A percentile compares a stretch with the other conserved stretches of the same genome.
phyloP scores from a whole-genome alignment of 768 basidiomycete genomes.

The Rhodocollybia butyracea region DNA sequence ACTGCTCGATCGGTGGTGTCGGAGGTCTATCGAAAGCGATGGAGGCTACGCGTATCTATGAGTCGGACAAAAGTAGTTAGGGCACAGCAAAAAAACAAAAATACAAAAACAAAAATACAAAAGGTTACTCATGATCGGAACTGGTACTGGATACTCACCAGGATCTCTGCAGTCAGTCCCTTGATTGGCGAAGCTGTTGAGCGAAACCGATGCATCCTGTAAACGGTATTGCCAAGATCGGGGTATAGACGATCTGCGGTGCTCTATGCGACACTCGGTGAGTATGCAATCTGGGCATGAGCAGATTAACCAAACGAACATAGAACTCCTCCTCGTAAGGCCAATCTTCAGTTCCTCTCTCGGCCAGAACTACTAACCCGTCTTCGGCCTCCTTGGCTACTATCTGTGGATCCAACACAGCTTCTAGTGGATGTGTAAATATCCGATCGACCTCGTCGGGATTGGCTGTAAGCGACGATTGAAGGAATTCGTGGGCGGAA shows the following conservation, averaged over 20 bases:
- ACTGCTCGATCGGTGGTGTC: background rate
- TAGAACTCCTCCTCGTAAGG: constrained; percentile 70
- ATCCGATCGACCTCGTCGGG: constrained; percentile 74
- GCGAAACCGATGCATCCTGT: constrained; percentile 84
- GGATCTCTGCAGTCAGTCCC: constrained; percentile 79
- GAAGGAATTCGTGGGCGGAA: background rate
- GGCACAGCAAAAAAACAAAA: background rate
- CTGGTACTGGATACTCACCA: constrained; percentile 60
- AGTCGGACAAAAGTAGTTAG: background rate
- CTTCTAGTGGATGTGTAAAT: constrained; percentile 77
- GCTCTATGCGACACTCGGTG: too few relatives aligned
- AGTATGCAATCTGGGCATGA: too few relatives aligned
- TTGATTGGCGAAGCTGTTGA: constrained; percentile 77
- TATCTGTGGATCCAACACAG: constrained; percentile 60
- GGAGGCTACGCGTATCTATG: background rate
- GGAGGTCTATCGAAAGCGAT: background rate
- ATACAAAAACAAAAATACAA: background rate
- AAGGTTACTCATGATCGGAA: background rate
- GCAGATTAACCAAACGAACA: constrained; percentile 58
- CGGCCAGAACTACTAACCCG: constrained; percentile 35
- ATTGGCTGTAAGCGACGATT: constrained; percentile 20
- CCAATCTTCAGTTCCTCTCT: constrained; percentile 70
- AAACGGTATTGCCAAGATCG: constrained; percentile 45
- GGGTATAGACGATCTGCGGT: constrained; percentile 47
- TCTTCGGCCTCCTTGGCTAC: constrained; percentile 28